Percentiles rank a stretch among this genome's conserved stretches.
These are phyloP conservation scores for Aspergillus affinis DNA, from an alignment of 495 filamentous ascomycete species.

Conservation along the genomic window DNA sequence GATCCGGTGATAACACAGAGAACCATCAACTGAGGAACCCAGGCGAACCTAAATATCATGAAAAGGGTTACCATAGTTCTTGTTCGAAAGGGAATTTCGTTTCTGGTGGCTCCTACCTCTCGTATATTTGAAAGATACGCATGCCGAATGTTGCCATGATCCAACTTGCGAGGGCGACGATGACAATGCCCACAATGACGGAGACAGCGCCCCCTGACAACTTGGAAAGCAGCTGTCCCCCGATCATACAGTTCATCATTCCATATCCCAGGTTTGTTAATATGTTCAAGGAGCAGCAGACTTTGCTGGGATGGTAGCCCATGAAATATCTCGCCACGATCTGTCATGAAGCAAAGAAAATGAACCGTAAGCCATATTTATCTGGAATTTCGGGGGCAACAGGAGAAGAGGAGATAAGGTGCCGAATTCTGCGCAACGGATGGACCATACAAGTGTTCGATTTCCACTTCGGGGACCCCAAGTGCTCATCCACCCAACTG, in stretches of 20 bases:
- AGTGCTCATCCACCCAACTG: conserved; percentile 70
- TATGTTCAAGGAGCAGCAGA: conserved; percentile 66
- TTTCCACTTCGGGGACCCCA: conserved; percentile 73
- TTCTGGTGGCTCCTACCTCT: conserved; percentile 34
- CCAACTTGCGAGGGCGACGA: conserved; percentile 61
- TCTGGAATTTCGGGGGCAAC: background rate
- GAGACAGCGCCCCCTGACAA: conserved; percentile 58
- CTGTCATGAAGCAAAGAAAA: conserved; percentile 30
- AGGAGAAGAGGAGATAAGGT: background rate
- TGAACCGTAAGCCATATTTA: conserved; percentile 10
- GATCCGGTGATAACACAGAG: conserved; percentile 67
- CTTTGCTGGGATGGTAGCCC: conserved; percentile 75
- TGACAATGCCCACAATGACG: conserved; percentile 67
- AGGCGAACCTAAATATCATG: conserved; percentile 53
- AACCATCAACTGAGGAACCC: conserved; percentile 66
- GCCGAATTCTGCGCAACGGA: conserved; percentile 4
- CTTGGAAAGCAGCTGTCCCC: conserved; percentile 57
- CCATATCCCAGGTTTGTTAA: conserved; percentile 69
- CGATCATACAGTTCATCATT: conserved; percentile 58
- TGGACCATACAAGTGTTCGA: conserved; percentile 59
- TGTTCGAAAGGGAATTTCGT: background rate
- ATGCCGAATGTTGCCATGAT: conserved; percentile 72
- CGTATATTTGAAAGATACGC: conserved; percentile 69
- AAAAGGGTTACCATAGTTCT: background rate
- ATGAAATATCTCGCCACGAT: conserved; percentile 71